Evolutionary conservation across 192 early-diverging fungal genomes (phyloP).

Genomic region (Entomortierella parvispora): DNA sequence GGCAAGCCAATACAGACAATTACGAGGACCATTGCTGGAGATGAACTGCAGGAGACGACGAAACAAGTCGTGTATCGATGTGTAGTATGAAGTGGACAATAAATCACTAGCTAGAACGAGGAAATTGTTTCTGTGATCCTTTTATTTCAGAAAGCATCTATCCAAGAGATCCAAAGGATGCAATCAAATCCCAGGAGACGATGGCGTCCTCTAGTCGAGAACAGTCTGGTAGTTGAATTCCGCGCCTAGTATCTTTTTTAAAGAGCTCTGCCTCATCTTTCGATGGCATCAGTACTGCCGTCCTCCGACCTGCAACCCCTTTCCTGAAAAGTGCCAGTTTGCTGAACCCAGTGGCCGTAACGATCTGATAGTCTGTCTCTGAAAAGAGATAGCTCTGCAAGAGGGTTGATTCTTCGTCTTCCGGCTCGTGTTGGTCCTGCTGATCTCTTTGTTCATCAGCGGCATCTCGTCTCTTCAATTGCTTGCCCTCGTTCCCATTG

Average conservation of each 20-base stretch:
- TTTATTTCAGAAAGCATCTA: too few species aligned
- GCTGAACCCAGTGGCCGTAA: conserved; percentile 7
- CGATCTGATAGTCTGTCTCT: conserved; percentile 15
- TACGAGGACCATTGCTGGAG: too few species aligned
- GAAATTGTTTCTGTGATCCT: too few species aligned
- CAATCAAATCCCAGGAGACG: conserved; percentile 7
- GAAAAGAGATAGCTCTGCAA: conserved; percentile 8
- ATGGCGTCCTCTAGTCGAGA: conserved; percentile 8
- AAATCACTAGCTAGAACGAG: too few species aligned
- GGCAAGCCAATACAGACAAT: too few species aligned
- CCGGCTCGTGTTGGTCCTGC: too few species aligned
- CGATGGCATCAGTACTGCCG: conserved; percentile 6
- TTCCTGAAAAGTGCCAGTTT: conserved; percentile 8
- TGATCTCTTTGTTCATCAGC: too few species aligned
- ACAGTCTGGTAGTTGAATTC: conserved; percentile 6
- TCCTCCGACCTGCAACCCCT: conserved; percentile 3
- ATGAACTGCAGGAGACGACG: too few species aligned
- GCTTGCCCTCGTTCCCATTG: too few species aligned
- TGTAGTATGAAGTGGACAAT: too few species aligned
- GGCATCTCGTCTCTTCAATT: too few species aligned
- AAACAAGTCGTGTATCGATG: too few species aligned
- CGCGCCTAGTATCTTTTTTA: background rate
- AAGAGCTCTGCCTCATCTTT: background rate
- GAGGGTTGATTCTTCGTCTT: background rate
- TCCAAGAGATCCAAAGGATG: conserved; percentile 10